phyloP scores from a whole-genome alignment of 2,329 filamentous ascomycete genomes.

The Thielaviopsis euricoi region DNA sequence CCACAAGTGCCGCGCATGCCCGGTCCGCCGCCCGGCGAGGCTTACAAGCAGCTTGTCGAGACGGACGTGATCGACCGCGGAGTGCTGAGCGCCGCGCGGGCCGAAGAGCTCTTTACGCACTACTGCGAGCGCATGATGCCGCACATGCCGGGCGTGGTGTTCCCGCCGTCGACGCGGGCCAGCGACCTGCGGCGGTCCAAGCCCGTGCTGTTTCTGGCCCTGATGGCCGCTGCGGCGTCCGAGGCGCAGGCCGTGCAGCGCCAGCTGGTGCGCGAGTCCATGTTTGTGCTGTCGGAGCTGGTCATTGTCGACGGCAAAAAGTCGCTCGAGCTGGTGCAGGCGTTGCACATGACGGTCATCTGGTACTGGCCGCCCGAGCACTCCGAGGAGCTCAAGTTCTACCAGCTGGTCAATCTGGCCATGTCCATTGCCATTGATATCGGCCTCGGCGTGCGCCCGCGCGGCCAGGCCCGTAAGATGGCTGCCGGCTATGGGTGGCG shows the following conservation, averaged over 20 bases:
- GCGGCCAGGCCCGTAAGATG: neutral
- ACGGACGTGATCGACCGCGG: conserved; percentile 42
- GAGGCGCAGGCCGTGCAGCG: conserved; percentile 40
- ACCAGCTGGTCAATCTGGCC: conserved; percentile 68
- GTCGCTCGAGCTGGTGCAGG: conserved; percentile 67
- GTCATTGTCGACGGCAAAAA: conserved; percentile 64
- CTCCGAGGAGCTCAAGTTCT: conserved; percentile 78
- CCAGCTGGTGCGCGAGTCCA: conserved; percentile 49
- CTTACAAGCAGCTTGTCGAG: conserved; percentile 4
- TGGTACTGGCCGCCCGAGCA: conserved; percentile 78
- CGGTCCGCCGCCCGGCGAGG: conserved; percentile 8
- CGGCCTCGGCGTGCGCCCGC: conserved; percentile 47
- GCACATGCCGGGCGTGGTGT: conserved; percentile 47
- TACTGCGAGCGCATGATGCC: conserved; percentile 44
- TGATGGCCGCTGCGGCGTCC: conserved; percentile 49
- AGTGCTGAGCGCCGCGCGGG: conserved; percentile 37
- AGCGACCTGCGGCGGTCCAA: conserved; percentile 39
- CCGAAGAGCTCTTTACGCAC: conserved; percentile 36
- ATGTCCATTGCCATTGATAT: conserved; percentile 72
- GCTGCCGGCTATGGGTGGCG: no score
- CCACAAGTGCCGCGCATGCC: conserved; percentile 9
- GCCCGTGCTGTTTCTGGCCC: conserved; percentile 52
- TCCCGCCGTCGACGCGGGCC: conserved; percentile 35
- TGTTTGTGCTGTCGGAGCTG: conserved; percentile 56
- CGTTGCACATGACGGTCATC: conserved; percentile 55